Evolutionary conservation across 495 filamentous ascomycete species (phyloP), one percentile per base, ranked within the genome.

Genomic region (Hyaloscypha variabilis): DNA sequence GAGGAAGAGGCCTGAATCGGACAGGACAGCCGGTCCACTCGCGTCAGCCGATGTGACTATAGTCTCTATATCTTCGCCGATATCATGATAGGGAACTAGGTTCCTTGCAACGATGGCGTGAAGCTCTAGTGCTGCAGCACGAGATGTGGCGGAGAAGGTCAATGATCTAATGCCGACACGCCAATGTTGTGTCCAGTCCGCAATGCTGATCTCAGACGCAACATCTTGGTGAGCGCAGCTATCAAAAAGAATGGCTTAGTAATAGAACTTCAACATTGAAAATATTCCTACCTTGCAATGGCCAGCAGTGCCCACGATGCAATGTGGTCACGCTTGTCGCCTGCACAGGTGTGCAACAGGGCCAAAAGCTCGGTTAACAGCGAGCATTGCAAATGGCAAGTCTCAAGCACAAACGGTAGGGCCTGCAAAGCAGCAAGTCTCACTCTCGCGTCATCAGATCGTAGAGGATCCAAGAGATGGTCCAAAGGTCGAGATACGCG

Each of bases 121-220:
- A 73, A 97, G 83, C 8, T 97, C 77, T 70, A 91, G 83, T 69
- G 92, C 94, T 49, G 95, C 92, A 62, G 91, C 86, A 64, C 95
- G 88, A 54, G 90, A 95, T 13, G 86, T 91, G 3, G 78, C 73
- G 50, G 87, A 82, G 30, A 90, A 88, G 49, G 88, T 89, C 29
- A 95, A 79, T 63, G 85, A 85, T 30, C 93, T 86, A 50, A 83
- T 83, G 30, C 89, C 84, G 11, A 92, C 76, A 61, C 93, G 88
- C 90, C 93, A 96, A 42, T 86, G 80, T 65, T 89, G 85, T 39
- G 84, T 79, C 94, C 94, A 97, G 31, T 77, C 67, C 23, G 25
- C 28, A 5, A 65, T 49, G 51, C 67, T 52, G 28, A 66, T 54
- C 25, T 66, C 50, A 21, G 65, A 60, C 2, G 69, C 70, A 21